Evolutionary conservation across 305 asterid species (phyloP).

Genomic region (Fraxinus angustifolia): DNA sequence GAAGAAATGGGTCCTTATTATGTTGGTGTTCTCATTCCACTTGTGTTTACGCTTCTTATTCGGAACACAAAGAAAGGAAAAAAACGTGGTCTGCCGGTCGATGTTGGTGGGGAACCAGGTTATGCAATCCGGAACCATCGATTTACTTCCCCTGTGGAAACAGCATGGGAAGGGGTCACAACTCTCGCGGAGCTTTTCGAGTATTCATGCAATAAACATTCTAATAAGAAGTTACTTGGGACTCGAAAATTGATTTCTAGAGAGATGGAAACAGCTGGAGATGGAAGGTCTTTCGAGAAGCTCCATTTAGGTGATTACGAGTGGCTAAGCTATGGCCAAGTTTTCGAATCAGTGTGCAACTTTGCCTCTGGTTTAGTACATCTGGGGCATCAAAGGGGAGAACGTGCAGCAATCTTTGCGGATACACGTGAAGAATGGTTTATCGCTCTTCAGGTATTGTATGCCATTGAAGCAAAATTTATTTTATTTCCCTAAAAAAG

Average conservation of each 20-base stretch:
- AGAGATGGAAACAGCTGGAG: slow-evolving; percentile 55
- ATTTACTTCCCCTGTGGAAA: slow-evolving; percentile 65
- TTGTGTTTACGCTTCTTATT: slow-evolving; percentile 57
- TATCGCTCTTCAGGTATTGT: slow-evolving; percentile 82
- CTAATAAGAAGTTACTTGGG: slow-evolving; percentile 59
- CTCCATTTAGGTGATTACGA: slow-evolving; percentile 91
- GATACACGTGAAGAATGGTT: slow-evolving; percentile 97
- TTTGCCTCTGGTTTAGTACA: slow-evolving; percentile 80
- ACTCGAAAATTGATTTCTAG: slow-evolving; percentile 69
- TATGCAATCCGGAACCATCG: slow-evolving; percentile 64
- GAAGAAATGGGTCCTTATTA: slow-evolving; percentile 70
- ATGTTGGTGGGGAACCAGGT: slow-evolving; percentile 81
- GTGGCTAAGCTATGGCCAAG: slow-evolving; percentile 84
- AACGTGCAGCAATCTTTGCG: slow-evolving; percentile 94
- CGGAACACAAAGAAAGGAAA: slow-evolving; percentile 60
- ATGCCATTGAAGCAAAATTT: slow-evolving; percentile 10
- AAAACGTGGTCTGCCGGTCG: slow-evolving; percentile 71
- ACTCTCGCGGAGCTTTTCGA: slow-evolving; percentile 95
- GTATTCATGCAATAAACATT: slow-evolving; percentile 58
- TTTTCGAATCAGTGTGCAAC: slow-evolving; percentile 70
- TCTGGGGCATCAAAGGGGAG: slow-evolving; percentile 87
- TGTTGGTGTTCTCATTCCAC: slow-evolving; percentile 68
- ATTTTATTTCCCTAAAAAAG: not conserved
- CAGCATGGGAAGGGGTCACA: slow-evolving; percentile 90
- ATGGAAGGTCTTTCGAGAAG: slow-evolving; percentile 93